Conservation (phyloP, 140 eudicot species). For the Flaveria floridana region DNA sequence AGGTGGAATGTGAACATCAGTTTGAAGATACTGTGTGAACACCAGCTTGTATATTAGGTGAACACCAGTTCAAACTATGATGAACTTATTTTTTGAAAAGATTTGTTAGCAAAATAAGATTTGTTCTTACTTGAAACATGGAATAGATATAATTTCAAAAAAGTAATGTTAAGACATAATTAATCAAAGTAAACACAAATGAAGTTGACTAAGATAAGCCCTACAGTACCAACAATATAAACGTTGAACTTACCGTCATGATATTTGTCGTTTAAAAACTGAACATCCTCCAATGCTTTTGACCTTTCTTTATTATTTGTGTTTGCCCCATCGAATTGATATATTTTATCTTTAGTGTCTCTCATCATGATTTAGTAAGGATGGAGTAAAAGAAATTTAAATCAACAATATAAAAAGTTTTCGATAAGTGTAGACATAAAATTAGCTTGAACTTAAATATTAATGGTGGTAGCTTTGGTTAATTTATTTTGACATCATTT, state of each 20-base stretch:
- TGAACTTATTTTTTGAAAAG: too few relatives aligned
- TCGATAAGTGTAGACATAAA: slow-evolving; percentile 3
- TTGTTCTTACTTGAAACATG: too few relatives aligned
- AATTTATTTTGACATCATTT: not conserved
- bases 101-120: too few relatives aligned
- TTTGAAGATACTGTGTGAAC: slow-evolving; percentile 46
- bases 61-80: too few relatives aligned
- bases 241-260: too few relatives aligned
- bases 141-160: too few relatives aligned
- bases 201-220: too few relatives aligned
- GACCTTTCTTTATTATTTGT: slow-evolving; percentile 81
- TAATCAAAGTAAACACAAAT: too few relatives aligned
- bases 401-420: slow-evolving; percentile 1
- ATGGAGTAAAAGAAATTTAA: slow-evolving; percentile 81
- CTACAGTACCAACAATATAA: too few relatives aligned
- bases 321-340: slow-evolving; percentile 81
- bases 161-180: too few relatives aligned
- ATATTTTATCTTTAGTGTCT: slow-evolving; percentile 82
- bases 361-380: slow-evolving; percentile 88
- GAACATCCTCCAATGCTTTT: slow-evolving; percentile 80
- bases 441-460: not conserved
- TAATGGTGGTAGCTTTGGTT: not conserved
- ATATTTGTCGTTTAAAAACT: not conserved
- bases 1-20: slow-evolving; percentile 49
- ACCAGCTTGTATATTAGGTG: too few relatives aligned